Conservation (phyloP, 2,329 filamentous ascomycete genomes). For the Hypoxylon sp. region DNA sequence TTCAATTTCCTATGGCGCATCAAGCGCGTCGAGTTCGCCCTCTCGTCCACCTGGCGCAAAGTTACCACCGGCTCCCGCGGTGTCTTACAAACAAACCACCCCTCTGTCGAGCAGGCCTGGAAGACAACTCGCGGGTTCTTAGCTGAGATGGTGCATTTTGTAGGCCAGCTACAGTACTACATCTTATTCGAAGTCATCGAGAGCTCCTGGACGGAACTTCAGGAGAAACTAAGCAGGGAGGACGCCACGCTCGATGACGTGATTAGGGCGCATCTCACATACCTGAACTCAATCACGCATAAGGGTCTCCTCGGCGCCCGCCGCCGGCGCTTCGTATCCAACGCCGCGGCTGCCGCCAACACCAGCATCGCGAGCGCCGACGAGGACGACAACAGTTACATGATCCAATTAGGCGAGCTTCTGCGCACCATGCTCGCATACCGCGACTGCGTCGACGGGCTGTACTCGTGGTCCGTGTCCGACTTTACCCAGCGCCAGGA, state of each 20-base stretch:
- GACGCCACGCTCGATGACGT: conserved; percentile 95
- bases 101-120: conserved; percentile 83
- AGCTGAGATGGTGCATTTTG: conserved; percentile 98
- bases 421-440: conserved; percentile 95
- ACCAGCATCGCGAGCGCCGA: conserved; percentile 62
- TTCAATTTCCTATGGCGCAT: conserved; percentile 99
- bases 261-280: conserved; percentile 90
- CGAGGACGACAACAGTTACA: conserved; percentile 83
- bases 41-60: conserved; percentile 91
- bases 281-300: conserved; percentile 93
- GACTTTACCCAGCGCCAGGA: conserved; percentile 96
- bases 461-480: conserved; percentile 95
- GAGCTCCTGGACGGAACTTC: conserved; percentile 91
- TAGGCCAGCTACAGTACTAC: conserved; percentile 97
- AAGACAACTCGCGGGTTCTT: conserved; percentile 89
- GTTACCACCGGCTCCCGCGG: conserved; percentile 95
- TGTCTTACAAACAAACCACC: conserved; percentile 83
- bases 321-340: conserved; percentile 61
- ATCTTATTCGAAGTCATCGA: conserved; percentile 99
- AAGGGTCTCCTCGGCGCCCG: conserved; percentile 91
- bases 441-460: conserved; percentile 90
- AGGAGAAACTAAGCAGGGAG: conserved; percentile 84
- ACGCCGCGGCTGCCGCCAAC: conserved; percentile 57
- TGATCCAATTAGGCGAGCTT: conserved; percentile 91
- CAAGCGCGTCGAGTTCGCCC: conserved; percentile 95